Evolutionary conservation across 129 eudicot species (phyloP), one percentile per base, ranked within the genome.

Genomic region (Pseudognaphalium luteoalbum): DNA sequence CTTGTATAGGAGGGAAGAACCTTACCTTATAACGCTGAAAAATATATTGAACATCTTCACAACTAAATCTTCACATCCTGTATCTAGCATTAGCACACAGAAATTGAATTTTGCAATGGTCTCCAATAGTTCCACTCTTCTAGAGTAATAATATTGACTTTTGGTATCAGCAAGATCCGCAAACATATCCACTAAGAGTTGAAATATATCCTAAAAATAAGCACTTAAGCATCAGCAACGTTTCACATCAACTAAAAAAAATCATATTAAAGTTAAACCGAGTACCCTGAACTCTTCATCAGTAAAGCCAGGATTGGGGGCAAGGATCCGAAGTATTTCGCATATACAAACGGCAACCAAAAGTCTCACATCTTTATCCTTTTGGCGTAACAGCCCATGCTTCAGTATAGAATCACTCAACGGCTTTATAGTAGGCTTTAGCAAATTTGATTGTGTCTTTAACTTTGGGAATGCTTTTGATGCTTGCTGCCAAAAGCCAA

Each of bases 281-380:
- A 14, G 79, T 84, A 93, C 99, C 99, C 87, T 86, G 57, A 83
- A 78, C 41, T 82, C 83, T 84, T 74, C 81, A 62, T 87, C 89
- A 33, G 78, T 78, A 72, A 91, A 91, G 54, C 79, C 89, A 59
- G 97, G 99, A 80, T 86, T 74, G 16, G 97, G 99, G 39, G 97
- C 97, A 79, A 91, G 86, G 75, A 94, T 82, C 74, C 98, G 87
- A 68, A 94, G 87, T 73, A 91, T 86, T 87, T 94, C 98, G 78
- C 93, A 85, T 19, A 94, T 76, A 76, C 98, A 94, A 39, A 80
- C 77, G 81, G 96, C 89, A 34, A 94, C 96, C 81, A 91, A 81
- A 76, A 91, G 96, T 72, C 84, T 85, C 68, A 91, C 79, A 67
- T 94, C 99, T 86, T 89, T 94, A 80, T 94, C 99, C 84, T 83